These are phyloP conservation scores for Vitis labrusca DNA, from an alignment of 164 flowering plant genomes.

Conservation along the genomic window DNA sequence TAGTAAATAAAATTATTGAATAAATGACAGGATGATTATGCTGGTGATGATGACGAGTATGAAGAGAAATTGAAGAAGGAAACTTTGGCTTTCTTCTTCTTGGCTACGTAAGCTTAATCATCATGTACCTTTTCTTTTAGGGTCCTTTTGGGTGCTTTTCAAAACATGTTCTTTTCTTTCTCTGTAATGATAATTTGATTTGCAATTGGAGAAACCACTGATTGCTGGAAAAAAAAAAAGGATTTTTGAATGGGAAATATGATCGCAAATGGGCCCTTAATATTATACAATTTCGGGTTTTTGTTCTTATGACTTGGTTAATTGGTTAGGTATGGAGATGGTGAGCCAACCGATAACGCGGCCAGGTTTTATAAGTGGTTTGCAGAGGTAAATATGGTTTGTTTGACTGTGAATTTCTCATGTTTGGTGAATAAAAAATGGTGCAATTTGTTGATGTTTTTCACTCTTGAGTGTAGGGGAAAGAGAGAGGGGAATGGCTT, in stretches of 20 bases:
- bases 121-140: neutral
- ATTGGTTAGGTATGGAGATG: conserved; percentile 81
- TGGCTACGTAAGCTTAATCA: conserved; percentile 77
- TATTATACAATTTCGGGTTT: neutral
- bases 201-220: too few species aligned
- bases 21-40: conserved; percentile 85
- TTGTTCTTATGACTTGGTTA: conserved; percentile 1
- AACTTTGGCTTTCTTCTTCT: conserved; percentile 64
- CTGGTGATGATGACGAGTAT: conserved; percentile 83
- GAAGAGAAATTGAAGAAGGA: conserved; percentile 83
- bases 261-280: too few species aligned
- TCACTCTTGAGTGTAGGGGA: conserved; percentile 36
- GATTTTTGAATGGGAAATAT: too few species aligned
- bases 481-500: conserved; percentile 66
- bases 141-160: neutral
- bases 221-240: too few species aligned
- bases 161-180: neutral
- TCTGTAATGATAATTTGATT: too few species aligned
- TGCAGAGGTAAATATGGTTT: conserved; percentile 51
- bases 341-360: conserved; percentile 98
- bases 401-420: neutral
- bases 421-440: neutral
- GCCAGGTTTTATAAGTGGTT: conserved; percentile 97
- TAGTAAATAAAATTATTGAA: neutral
- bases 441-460: neutral